Percentiles rank a stretch among this genome's conserved stretches.
Evolutionary conservation across 331 rosid genomes (phyloP).

Genomic region (Prunus yedoensis): DNA sequence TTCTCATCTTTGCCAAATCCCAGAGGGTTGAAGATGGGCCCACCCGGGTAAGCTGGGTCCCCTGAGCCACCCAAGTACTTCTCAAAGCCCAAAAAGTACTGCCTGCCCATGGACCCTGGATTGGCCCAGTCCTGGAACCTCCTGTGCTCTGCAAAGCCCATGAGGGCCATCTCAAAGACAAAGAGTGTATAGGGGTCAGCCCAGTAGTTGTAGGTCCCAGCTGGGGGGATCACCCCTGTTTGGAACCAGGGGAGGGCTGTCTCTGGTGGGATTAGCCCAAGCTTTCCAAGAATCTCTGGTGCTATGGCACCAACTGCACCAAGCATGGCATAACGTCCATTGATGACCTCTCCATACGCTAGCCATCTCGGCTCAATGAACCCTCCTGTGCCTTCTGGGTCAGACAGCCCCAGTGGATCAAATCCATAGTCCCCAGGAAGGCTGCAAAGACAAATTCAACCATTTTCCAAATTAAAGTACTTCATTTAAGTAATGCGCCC

Average conservation of each 20-base stretch:
- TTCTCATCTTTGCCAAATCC: too few species aligned
- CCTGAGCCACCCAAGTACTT: constrained; percentile 78
- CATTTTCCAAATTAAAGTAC: neutral
- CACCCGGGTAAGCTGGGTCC: constrained; percentile 71
- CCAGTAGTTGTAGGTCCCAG: constrained; percentile 91
- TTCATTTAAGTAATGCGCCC: neutral
- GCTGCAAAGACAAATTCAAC: constrained; percentile 26
- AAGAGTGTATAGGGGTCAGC: constrained; percentile 92
- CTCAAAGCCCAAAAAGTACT: constrained; percentile 85
- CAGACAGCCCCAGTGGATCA: constrained; percentile 91
- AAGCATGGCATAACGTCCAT: constrained; percentile 85
- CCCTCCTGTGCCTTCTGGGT: constrained; percentile 97
- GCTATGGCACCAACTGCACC: constrained; percentile 89
- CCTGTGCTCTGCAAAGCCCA: constrained; percentile 98
- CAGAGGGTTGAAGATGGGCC: too few species aligned
- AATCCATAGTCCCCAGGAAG: constrained; percentile 95
- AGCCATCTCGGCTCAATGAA: constrained; percentile 94
- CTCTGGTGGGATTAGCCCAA: constrained; percentile 73
- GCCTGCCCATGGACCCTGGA: constrained; percentile 83
- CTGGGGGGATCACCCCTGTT: constrained; percentile 93
- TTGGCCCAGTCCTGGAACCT: constrained; percentile 89
- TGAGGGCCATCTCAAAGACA: constrained; percentile 69
- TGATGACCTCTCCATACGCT: constrained; percentile 90
- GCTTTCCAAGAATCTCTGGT: constrained; percentile 77
- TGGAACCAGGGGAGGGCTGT: constrained; percentile 97